Evolutionary conservation across 805 yeast species (phyloP), one percentile per base, ranked within the genome.

Genomic region (Candida tibetensis): DNA sequence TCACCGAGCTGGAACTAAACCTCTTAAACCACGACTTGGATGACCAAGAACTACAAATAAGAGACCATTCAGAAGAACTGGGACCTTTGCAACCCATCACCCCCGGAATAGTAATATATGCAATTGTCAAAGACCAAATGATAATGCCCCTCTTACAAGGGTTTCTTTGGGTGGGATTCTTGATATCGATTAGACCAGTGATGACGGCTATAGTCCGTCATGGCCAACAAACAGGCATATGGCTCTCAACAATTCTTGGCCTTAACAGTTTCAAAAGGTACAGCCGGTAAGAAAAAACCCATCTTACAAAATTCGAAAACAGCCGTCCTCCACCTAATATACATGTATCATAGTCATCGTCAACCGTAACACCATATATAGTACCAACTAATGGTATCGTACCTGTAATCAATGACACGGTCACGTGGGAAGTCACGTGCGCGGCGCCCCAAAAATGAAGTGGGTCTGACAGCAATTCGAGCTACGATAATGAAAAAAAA

Each of bases 61-160:
- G 9, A 7, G 25, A 21, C 25, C 9, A 21, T 10, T 7, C 10
- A 10, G 9, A 7, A 1, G 41, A 39, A 19, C 31, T 49, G 17
- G 32, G 34, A 17, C 72, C 72, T 1, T 30, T 62, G 3, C 64
- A 62, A 5, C 62, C 67, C 5, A 64, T 73, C 4, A 69, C 77
- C 1, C 73, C 75, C 0, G 49, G 62, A 1, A 58, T 72, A 1
- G 73, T 78, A 10, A 43, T 66, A 2, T 72, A 72, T 48, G 80
- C 79, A 1, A 55, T 78, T 2, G 29, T 74, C 8, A 70, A 71
- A 44, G 81, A 77, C 49, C 74, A 76, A 35, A 45, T 78, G 3
- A 7, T 77, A 16, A 67, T 77, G 72, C 82, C 83, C 3, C 58
- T 78, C 18, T 15, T 77, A 13, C 82, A 76, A 46, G 80, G 81